Evolutionary conservation across 176 grass and related monocot genomes (phyloP).

Genomic region (Otatea glauca): DNA sequence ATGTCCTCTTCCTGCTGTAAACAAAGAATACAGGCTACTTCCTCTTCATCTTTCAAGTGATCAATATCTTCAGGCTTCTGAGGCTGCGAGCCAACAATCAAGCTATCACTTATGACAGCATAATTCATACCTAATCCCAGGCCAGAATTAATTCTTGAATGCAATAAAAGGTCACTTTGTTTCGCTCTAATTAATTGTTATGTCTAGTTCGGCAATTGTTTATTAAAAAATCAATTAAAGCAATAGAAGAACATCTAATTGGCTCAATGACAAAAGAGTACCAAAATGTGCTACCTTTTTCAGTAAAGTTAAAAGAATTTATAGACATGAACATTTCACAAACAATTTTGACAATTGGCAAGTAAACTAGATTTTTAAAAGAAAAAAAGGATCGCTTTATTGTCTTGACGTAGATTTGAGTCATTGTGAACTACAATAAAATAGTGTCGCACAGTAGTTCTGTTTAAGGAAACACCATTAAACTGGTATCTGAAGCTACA

Average conservation of each 20-base stretch:
- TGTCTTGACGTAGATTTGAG: background rate
- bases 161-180: background rate
- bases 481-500: slow-evolving; percentile 4
- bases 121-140: slow-evolving; percentile 80
- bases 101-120: slow-evolving; percentile 73
- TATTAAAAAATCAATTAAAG: background rate
- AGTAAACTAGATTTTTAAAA: background rate
- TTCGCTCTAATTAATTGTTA: background rate
- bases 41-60: slow-evolving; percentile 77
- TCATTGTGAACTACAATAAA: slow-evolving; percentile 10
- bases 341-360: background rate
- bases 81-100: slow-evolving; percentile 96
- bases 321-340: background rate
- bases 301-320: background rate
- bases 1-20: slow-evolving; percentile 92
- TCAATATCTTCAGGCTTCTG: slow-evolving; percentile 83
- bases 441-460: background rate
- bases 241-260: slow-evolving; percentile 15
- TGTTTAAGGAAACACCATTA: background rate
- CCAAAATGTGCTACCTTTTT: background rate
- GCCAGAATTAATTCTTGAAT: slow-evolving; percentile 6
- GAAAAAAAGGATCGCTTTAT: background rate
- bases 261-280: background rate
- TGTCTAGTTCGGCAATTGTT: slow-evolving; percentile 43
- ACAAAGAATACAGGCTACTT: slow-evolving; percentile 80